phyloP scores from a whole-genome alignment of 306 rosid species.

The Cucurbita moschata region DNA sequence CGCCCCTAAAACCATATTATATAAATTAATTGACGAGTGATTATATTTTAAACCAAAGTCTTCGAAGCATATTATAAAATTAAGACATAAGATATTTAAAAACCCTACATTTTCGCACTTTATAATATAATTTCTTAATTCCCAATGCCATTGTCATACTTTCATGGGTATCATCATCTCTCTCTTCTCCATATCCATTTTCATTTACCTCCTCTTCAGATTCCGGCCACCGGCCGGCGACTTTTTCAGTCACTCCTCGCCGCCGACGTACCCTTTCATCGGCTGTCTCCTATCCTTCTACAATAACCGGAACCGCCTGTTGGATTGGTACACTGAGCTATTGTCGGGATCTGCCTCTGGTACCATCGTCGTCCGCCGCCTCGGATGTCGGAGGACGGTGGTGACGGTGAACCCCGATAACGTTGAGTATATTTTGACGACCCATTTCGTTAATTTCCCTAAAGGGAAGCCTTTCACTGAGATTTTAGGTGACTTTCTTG shows the following conservation, averaged over 20 bases:
- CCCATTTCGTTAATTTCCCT: conserved; percentile 73
- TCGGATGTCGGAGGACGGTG: conserved; percentile 52
- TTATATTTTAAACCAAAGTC: too few species aligned
- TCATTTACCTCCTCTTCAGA: conserved; percentile 16
- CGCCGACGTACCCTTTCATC: conserved; percentile 46
- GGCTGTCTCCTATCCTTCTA: conserved; percentile 67
- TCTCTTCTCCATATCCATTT: conserved; percentile 5
- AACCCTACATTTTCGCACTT: too few species aligned
- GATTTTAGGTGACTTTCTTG: conserved; percentile 69
- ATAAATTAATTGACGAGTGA: too few species aligned
- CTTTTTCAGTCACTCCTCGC: conserved; percentile 16
- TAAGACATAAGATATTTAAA: too few species aligned
- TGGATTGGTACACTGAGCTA: conserved; percentile 70
- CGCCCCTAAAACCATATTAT: too few species aligned
- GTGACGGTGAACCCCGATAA: conserved; percentile 61
- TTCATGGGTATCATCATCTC: conserved; percentile 6
- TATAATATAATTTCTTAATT: background rate
- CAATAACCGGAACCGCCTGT: conserved; percentile 37
- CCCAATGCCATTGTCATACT: background rate
- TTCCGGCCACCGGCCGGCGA: conserved; percentile 12
- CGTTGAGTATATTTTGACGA: conserved; percentile 70
- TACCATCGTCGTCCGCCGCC: conserved; percentile 45
- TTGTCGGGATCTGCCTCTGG: conserved; percentile 39
- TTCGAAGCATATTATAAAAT: too few species aligned
- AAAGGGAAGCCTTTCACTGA: conserved; percentile 79